Conservation (phyloP, 1,139 yeast species). For the Saccharomyces pastorianus region DNA sequence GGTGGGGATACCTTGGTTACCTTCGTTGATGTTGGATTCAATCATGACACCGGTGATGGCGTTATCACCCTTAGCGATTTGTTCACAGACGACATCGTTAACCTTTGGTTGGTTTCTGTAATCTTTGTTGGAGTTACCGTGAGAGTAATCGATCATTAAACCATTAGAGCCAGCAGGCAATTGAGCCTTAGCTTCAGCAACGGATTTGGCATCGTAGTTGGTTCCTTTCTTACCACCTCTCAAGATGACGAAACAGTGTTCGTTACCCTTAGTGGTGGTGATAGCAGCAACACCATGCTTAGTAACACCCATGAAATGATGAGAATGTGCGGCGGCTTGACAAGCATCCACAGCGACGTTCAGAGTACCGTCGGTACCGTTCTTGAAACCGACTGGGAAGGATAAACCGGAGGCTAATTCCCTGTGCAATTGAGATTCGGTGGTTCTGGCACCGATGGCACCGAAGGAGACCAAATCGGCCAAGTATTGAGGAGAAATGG, state of each 20-base stretch:
- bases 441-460: slow-evolving; percentile 98
- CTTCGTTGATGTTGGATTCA: slow-evolving; percentile 87
- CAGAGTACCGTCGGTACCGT: slow-evolving; percentile 93
- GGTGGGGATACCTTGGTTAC: slow-evolving; percentile 77
- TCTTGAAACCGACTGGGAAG: slow-evolving; percentile 97
- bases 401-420: slow-evolving; percentile 94
- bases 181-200: slow-evolving; percentile 64
- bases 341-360: slow-evolving; percentile 93
- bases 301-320: slow-evolving; percentile 95
- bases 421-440: slow-evolving; percentile 95
- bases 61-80: slow-evolving; percentile 72
- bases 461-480: slow-evolving; percentile 89
- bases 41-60: slow-evolving; percentile 89
- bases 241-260: slow-evolving; percentile 78
- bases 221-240: slow-evolving; percentile 96
- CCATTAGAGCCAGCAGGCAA: slow-evolving; percentile 39
- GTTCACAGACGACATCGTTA: slow-evolving; percentile 68
- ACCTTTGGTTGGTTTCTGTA: slow-evolving; percentile 92
- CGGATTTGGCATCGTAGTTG: slow-evolving; percentile 76
- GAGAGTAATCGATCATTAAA: slow-evolving; percentile 94
- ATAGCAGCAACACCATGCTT: slow-evolving; percentile 95
- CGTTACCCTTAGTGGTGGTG: slow-evolving; percentile 90
- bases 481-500: slow-evolving; percentile 94
- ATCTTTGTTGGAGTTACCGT: slow-evolving; percentile 92
- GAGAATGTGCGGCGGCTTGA: slow-evolving; percentile 83